Base-by-base conservation (phyloP, 2,329 filamentous ascomycete genomes). In the Ceratocystis papillata region DNA sequence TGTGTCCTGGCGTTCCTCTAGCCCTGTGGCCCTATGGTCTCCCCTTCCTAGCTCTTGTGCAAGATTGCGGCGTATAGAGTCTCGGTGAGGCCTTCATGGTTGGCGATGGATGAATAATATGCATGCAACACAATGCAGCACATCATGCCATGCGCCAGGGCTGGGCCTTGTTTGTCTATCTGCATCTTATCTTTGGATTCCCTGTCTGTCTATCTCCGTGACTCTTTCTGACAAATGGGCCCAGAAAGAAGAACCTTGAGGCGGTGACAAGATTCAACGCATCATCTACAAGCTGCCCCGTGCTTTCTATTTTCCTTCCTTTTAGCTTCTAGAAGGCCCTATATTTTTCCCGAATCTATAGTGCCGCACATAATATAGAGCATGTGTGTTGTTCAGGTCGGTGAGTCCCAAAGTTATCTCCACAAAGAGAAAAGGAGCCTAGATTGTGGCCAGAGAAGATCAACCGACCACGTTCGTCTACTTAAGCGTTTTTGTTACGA, bases 231-330 rank as follows among this genome's bases (percentile, higher is more conserved):
- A 10, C 46, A 22, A 50, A 50, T 41, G 37, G 3, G 37, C 37
- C 37, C 37, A 41, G 37, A 41, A 41, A 41, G 46, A 28, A 28
- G 25, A 30, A 28, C 10, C 53, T 17, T 22, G 10, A 57, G 53
- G 53, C 53, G 53, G 22, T 57, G 53, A 57, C 53, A 57, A 57
- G 10, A 57, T 57, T 28, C 53, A 30, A 12, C 25, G 25, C 53
- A 57, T 6, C 22, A 15, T 30, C 22, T 57, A 15, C 53, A 20
- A 1, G 25, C 53, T 33, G 53, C 5, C 25, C 53, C 30, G 53
- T 57, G 53, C 53, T 12, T 30, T 55, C 1, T 68, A 25, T 64
- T 69, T 68, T 68, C 69, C 63, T 12, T 41, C 50, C 50, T 63
- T 55, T 57, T 28, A 3, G 53, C 53, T 57, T 57, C 53, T 57